Conservation (phyloP, 2,329 filamentous ascomycete genomes). For the Verticillium tricorpus region DNA sequence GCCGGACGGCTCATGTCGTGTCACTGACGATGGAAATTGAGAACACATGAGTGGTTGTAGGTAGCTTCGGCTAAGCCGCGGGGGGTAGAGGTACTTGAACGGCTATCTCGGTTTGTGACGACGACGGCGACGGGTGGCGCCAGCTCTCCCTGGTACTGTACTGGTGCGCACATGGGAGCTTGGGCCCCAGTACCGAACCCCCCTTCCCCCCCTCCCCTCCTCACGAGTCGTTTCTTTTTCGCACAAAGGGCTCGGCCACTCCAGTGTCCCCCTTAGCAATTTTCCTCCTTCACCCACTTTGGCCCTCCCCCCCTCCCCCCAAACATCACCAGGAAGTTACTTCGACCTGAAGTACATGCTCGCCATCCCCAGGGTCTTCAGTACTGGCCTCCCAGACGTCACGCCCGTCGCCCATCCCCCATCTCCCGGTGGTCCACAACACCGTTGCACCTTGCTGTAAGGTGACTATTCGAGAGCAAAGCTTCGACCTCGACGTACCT, state of each 20-base stretch:
- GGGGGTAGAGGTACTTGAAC: not conserved
- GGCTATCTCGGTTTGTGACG: not conserved
- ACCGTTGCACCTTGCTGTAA: not conserved
- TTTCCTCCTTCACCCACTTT: conserved; percentile 5
- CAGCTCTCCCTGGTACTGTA: not conserved
- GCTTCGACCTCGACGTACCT: not conserved
- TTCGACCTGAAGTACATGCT: conserved; percentile 33
- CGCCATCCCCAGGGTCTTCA: not conserved
- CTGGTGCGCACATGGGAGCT: not conserved
- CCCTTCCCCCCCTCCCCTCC: conserved; percentile 4
- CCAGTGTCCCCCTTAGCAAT: conserved; percentile 9
- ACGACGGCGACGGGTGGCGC: not conserved
- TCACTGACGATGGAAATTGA: not conserved
- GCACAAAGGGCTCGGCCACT: conserved; percentile 7
- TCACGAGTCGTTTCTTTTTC: conserved; percentile 12
- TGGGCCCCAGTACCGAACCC: not conserved
- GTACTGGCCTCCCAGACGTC: not conserved
- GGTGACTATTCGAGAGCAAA: not conserved
- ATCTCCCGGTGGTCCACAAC: not conserved
- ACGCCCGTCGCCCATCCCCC: not conserved
- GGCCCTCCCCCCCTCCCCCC: conserved; percentile 14
- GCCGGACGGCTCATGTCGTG: not conserved
- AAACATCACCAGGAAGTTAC: conserved; percentile 37
- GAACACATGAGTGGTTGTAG: not conserved
- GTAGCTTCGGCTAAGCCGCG: not conserved